Conservation (phyloP, 192 early-diverging fungal genomes). For the Mortierella claussenii region DNA sequence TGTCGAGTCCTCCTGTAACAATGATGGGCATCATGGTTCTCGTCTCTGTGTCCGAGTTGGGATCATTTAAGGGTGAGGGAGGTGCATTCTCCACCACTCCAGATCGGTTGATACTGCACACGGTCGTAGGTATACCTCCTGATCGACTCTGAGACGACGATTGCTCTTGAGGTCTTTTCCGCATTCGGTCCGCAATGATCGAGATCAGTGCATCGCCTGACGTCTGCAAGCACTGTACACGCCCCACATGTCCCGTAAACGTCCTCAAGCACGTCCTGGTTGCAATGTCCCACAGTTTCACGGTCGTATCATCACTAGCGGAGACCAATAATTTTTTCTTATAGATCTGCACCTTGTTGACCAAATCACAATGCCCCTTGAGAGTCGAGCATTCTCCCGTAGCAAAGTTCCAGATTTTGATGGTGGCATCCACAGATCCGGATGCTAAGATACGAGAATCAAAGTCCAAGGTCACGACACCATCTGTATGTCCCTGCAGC, state of each 20-base stretch:
- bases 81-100: conserved; percentile 58
- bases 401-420: conserved; percentile 88
- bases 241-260: conserved; percentile 78
- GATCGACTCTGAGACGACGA: background rate
- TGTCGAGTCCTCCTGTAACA: conserved; percentile 87
- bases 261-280: conserved; percentile 74
- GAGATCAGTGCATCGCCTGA: conserved; percentile 50
- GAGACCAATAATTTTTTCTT: conserved; percentile 76
- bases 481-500: conserved; percentile 79
- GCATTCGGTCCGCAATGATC: conserved; percentile 36
- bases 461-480: conserved; percentile 89
- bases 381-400: conserved; percentile 76
- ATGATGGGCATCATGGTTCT: conserved; percentile 63
- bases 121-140: conserved; percentile 16
- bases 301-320: conserved; percentile 89
- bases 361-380: conserved; percentile 89
- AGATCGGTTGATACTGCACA: conserved; percentile 47
- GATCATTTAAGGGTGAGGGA: conserved; percentile 22
- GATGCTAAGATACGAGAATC: conserved; percentile 80
- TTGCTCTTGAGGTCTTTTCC: conserved; percentile 13
- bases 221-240: conserved; percentile 69
- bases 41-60: conserved; percentile 31
- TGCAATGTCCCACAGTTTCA: conserved; percentile 86
- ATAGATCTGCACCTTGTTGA: conserved; percentile 89
- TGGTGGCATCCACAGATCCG: conserved; percentile 85